phyloP scores from a whole-genome alignment of 1,284 basidiomycete genomes.

The Laetiporus sulphureus region DNA sequence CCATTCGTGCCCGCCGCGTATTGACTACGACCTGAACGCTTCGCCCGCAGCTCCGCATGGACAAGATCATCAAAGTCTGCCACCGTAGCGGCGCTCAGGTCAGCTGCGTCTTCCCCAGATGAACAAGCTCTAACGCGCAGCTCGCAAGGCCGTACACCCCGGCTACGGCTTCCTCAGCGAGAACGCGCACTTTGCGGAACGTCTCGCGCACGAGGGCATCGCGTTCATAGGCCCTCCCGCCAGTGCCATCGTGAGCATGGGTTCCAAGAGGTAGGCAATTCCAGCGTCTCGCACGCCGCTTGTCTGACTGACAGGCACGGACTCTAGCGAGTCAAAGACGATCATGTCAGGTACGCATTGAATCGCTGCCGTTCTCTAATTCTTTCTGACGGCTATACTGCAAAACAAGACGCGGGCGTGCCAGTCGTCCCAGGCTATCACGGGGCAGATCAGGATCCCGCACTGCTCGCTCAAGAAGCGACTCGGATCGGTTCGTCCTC shows the following conservation, averaged over 20 bases:
- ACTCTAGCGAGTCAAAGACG: conserved; percentile 70
- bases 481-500: conserved; percentile 59
- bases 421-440: too few relatives aligned
- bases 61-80: conserved; percentile 85
- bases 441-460: too few relatives aligned
- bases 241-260: conserved; percentile 91
- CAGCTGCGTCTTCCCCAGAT: too few relatives aligned
- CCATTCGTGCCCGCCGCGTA: too few relatives aligned
- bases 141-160: conserved; percentile 81
- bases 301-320: conserved; percentile 6
- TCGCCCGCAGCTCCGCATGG: conserved; percentile 70
- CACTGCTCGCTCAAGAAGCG: too few relatives aligned
- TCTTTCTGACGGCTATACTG: conserved; percentile 3
- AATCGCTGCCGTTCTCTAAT: neutral
- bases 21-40: conserved; percentile 1
- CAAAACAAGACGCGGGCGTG: conserved; percentile 85
- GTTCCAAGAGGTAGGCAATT: conserved; percentile 69
- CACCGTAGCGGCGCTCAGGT: conserved; percentile 80
- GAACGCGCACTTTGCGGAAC: conserved; percentile 86
- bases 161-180: conserved; percentile 90
- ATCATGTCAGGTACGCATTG: conserved; percentile 74
- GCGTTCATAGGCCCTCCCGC: conserved; percentile 95
- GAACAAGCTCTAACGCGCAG: too few relatives aligned
- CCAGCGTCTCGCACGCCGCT: neutral
- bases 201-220: conserved; percentile 83